These are phyloP conservation scores for Thielaviopsis euricoi DNA, from an alignment of 2,329 filamentous ascomycete genomes.

Conservation along the genomic window DNA sequence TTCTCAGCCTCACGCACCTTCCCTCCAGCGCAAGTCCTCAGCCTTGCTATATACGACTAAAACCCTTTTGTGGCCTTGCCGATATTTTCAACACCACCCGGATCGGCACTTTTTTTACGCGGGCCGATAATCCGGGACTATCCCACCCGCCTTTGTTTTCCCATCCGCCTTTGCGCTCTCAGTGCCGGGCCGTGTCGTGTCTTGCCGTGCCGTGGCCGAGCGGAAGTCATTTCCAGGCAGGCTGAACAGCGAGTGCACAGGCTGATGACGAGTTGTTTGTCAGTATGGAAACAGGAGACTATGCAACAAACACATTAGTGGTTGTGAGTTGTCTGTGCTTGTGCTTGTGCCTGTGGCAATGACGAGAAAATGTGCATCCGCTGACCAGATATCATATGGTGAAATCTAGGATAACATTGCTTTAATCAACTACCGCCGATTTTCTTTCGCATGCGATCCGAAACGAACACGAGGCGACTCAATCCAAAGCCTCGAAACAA, in stretches of 20 bases:
- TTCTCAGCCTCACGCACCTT: neutral
- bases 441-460: slow-evolving; percentile 29
- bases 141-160: neutral
- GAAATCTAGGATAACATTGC: slow-evolving; percentile 36
- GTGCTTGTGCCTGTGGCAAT: slow-evolving; percentile 12
- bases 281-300: slow-evolving; percentile 48
- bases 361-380: neutral
- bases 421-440: slow-evolving; percentile 37
- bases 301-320: slow-evolving; percentile 44
- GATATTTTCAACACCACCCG: neutral
- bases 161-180: neutral
- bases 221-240: neutral
- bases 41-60: neutral
- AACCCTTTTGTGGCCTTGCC: neutral
- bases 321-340: slow-evolving; percentile 27
- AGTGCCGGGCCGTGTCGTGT: neutral
- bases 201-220: neutral
- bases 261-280: neutral
- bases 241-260: neutral
- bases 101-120: neutral
- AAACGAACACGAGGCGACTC: slow-evolving; percentile 27
- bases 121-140: neutral
- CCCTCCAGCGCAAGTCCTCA: neutral
- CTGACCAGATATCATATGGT: slow-evolving; percentile 6
- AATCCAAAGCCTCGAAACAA: slow-evolving; percentile 34